Conservation (phyloP, 2,329 filamentous ascomycete genomes). For the Plenodomus biglobosus region DNA sequence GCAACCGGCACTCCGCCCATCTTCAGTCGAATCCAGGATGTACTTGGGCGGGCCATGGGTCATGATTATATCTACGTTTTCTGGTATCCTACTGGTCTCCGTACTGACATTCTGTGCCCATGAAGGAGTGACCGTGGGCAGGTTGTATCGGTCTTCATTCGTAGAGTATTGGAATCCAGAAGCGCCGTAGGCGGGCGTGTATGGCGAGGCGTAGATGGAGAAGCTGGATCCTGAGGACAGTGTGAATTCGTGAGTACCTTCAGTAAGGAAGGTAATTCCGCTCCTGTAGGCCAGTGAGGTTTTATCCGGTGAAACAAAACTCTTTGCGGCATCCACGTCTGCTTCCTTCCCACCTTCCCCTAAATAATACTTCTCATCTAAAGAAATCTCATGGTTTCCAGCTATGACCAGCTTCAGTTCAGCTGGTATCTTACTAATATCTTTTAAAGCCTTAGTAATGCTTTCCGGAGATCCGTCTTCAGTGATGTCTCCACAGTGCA, state of each 20-base stretch:
- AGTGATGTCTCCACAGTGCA: constrained; percentile 62
- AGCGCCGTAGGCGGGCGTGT: constrained; percentile 54
- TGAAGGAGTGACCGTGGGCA: constrained; percentile 14
- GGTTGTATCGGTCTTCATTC: constrained; percentile 55
- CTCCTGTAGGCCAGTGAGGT: constrained; percentile 41
- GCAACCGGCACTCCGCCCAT: constrained; percentile 53
- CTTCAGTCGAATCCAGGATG: constrained; percentile 50
- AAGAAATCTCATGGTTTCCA: constrained; percentile 62
- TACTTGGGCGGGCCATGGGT: constrained; percentile 61
- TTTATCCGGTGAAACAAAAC: constrained; percentile 38
- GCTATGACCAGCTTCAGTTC: constrained; percentile 62
- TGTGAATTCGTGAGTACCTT: constrained; percentile 52
- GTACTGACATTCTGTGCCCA: constrained; percentile 25
- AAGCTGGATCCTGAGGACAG: constrained; percentile 53
- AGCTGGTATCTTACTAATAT: constrained; percentile 52
- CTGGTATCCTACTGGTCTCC: constrained; percentile 29
- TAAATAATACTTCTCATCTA: constrained; percentile 48
- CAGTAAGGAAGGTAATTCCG: constrained; percentile 55
- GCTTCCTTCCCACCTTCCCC: constrained; percentile 32
- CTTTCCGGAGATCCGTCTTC: constrained; percentile 51
- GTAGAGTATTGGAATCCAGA: constrained; percentile 58
- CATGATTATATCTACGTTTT: constrained; percentile 57
- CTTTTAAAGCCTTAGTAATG: constrained; percentile 49
- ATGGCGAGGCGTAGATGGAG: constrained; percentile 55
- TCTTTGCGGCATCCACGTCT: constrained; percentile 9